Conservation (phyloP, 2,329 filamentous ascomycete genomes). For the Tolypocladium capitatum region DNA sequence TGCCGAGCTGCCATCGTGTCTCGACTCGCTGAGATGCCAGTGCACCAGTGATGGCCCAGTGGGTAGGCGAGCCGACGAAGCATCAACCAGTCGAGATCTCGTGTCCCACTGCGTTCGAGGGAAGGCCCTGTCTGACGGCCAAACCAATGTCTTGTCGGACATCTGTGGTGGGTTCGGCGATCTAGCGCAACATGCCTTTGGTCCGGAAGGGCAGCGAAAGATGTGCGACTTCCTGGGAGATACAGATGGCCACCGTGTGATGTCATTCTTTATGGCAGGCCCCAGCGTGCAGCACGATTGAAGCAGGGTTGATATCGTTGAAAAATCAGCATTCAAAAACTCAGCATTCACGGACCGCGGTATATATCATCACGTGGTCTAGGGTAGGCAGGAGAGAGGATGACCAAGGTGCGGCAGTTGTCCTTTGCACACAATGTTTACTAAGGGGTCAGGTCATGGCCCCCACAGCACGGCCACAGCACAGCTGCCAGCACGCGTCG, state of each 20-base stretch:
- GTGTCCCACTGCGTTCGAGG: constrained; percentile 14
- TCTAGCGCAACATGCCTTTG: constrained; percentile 11
- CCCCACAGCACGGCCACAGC: too few relatives aligned
- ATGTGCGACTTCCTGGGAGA: constrained; percentile 17
- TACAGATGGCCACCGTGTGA: constrained; percentile 14
- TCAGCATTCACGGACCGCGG: too few relatives aligned
- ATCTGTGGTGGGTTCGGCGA: constrained; percentile 13
- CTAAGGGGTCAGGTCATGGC: too few relatives aligned
- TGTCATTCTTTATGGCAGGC: constrained; percentile 15
- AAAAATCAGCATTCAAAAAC: too few relatives aligned
- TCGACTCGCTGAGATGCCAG: constrained; percentile 25
- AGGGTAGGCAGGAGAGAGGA: neutral
- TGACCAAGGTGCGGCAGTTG: too few relatives aligned
- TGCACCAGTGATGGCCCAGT: neutral
- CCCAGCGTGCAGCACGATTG: constrained; percentile 1
- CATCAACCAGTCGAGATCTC: constrained; percentile 4
- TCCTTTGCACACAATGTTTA: too few relatives aligned
- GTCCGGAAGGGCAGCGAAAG: constrained; percentile 6
- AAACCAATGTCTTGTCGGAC: constrained; percentile 16
- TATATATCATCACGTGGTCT: neutral
- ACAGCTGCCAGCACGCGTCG: too few relatives aligned
- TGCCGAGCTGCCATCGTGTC: constrained; percentile 19
- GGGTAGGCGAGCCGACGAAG: neutral
- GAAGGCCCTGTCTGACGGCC: constrained; percentile 11
- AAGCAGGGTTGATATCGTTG: neutral